Evolutionary conservation across 1,284 basidiomycete species (phyloP).

Genomic region (Cryptococcus maquisensis): DNA sequence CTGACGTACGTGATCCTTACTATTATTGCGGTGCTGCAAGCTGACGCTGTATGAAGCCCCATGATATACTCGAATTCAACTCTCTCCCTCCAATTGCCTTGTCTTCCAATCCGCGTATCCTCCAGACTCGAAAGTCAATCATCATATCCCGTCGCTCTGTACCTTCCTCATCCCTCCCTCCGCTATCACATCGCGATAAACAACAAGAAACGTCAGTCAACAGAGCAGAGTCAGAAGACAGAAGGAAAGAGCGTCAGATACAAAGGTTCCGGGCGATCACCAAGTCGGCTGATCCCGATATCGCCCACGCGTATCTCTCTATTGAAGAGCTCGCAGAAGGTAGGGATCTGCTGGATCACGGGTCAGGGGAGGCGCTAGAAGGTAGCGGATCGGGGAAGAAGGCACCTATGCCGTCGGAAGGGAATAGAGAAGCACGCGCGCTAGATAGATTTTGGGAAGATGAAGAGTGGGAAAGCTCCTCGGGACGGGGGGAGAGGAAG

Average conservation of each 20-base stretch:
- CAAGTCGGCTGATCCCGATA: slow-evolving; percentile 30
- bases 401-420: background rate
- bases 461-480: slow-evolving; percentile 31
- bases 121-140: slow-evolving; percentile 35
- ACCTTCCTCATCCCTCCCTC: slow-evolving; percentile 3
- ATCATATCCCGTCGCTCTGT: slow-evolving; percentile 25
- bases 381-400: slow-evolving; percentile 7
- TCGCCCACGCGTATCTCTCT: slow-evolving; percentile 29
- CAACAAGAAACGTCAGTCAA: background rate
- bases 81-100: slow-evolving; percentile 26
- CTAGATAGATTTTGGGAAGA: slow-evolving; percentile 32
- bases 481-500: slow-evolving; percentile 7
- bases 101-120: slow-evolving; percentile 25
- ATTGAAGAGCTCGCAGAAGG: slow-evolving; percentile 19
- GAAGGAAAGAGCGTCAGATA: slow-evolving; percentile 23
- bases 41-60: slow-evolving; percentile 16
- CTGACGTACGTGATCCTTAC: slow-evolving; percentile 31
- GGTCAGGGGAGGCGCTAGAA: slow-evolving; percentile 4
- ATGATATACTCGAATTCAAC: slow-evolving; percentile 32
- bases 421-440: slow-evolving; percentile 21
- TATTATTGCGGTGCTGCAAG: background rate
- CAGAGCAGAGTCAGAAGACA: slow-evolving; percentile 8
- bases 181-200: background rate
- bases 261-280: slow-evolving; percentile 44
- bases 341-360: background rate